A percentile compares a stretch with the other conserved stretches of the same genome.
Evolutionary conservation across 78 protist species (phyloP).

Genomic region (Planoprotostelium fungivorum): DNA sequence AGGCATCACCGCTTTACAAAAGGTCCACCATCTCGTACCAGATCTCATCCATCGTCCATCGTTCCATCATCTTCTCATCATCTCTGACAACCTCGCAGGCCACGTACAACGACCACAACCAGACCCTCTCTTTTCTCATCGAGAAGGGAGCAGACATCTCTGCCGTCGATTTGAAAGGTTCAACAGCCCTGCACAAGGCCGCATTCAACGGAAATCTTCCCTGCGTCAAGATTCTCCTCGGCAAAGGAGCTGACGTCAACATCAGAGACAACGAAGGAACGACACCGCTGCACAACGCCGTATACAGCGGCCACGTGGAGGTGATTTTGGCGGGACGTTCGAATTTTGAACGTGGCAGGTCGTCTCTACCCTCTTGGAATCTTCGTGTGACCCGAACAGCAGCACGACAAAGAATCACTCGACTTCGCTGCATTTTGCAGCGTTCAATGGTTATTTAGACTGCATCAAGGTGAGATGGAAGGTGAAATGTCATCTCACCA

Average conservation of each 20-base stretch:
- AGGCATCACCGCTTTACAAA: constrained; percentile 62
- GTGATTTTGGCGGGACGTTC: not conserved
- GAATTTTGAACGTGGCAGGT: not conserved
- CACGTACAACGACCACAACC: not conserved
- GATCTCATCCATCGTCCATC: not conserved
- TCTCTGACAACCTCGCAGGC: not conserved
- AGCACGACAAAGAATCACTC: not conserved
- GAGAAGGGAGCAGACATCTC: constrained; percentile 48
- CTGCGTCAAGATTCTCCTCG: constrained; percentile 36
- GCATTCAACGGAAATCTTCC: constrained; percentile 47
- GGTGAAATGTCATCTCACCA: constrained; percentile 10
- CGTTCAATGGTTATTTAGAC: constrained; percentile 4
- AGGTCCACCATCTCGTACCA: constrained; percentile 40
- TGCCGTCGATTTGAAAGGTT: constrained; percentile 59
- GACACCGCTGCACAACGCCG: constrained; percentile 64
- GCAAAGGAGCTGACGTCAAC: constrained; percentile 36
- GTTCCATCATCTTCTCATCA: not conserved
- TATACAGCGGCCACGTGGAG: constrained; percentile 48
- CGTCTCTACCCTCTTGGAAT: not conserved
- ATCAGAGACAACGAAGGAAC: constrained; percentile 62
- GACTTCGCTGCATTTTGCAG: constrained; percentile 4
- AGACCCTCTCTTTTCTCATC: not conserved
- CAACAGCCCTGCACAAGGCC: constrained; percentile 60
- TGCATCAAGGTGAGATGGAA: constrained; percentile 3
- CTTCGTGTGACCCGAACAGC: not conserved